Evolutionary conservation across 2,329 filamentous ascomycete species (phyloP).

Genomic region (Colletotrichum lindemuthianum): DNA sequence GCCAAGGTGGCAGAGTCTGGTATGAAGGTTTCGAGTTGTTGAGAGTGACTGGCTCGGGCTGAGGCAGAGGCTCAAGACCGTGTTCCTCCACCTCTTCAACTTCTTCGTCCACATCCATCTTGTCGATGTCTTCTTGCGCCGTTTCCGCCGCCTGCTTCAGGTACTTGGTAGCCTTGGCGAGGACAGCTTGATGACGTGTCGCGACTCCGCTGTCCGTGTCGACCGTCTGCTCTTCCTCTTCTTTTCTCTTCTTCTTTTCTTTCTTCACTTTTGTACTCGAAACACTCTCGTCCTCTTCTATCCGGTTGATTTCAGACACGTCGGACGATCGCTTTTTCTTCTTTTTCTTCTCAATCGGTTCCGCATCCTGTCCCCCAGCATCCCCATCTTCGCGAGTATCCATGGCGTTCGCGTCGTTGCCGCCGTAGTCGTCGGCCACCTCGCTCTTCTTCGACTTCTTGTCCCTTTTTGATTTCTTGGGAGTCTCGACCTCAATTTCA

Average conservation of each 20-base stretch:
- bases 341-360: slow-evolving; percentile 34
- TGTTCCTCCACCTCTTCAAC: slow-evolving; percentile 61
- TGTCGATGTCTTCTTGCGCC: slow-evolving; percentile 45
- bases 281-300: background rate
- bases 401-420: background rate
- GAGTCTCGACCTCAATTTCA: slow-evolving; percentile 38
- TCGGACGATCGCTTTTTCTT: slow-evolving; percentile 25
- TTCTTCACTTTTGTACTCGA: slow-evolving; percentile 36
- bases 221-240: slow-evolving; percentile 13
- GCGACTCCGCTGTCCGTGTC: slow-evolving; percentile 44
- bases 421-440: background rate
- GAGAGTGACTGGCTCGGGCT: slow-evolving; percentile 72
- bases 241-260: slow-evolving; percentile 38
- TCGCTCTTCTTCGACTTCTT: slow-evolving; percentile 37
- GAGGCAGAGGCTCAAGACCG: slow-evolving; percentile 83
- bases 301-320: background rate
- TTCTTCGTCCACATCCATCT: slow-evolving; percentile 42
- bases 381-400: slow-evolving; percentile 36
- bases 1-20: slow-evolving; percentile 83
- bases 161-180: slow-evolving; percentile 66
- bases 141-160: slow-evolving; percentile 58
- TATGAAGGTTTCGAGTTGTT: slow-evolving; percentile 71
- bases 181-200: slow-evolving; percentile 58
- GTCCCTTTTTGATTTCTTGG: slow-evolving; percentile 42
- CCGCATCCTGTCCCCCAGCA: slow-evolving; percentile 39